Conservation (phyloP, 2,329 filamentous ascomycete species). For the Onygena corvina region DNA sequence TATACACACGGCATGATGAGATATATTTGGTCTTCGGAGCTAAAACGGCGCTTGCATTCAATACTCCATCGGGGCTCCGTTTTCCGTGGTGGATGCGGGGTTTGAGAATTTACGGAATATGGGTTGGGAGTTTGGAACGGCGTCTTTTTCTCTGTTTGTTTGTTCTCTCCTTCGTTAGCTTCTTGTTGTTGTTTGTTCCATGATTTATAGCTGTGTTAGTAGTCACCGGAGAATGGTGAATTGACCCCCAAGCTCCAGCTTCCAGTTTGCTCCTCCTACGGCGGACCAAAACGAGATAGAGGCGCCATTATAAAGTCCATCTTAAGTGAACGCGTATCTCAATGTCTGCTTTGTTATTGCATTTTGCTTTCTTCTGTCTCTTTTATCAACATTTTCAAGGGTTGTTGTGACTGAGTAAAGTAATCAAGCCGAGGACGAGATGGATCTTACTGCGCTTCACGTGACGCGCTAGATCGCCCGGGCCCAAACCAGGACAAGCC, state of each 20-base stretch:
- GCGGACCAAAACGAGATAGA: no score
- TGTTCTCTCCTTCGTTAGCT: not conserved
- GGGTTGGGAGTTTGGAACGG: not conserved
- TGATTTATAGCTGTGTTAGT: not conserved
- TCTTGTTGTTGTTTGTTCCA: not conserved
- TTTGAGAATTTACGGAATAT: not conserved
- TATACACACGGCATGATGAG: not conserved
- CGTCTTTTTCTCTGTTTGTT: not conserved
- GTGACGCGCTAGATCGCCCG: not conserved
- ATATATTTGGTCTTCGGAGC: conserved; percentile 2
- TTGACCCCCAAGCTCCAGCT: no score
- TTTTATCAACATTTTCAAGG: no score
- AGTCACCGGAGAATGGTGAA: no score
- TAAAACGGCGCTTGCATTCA: not conserved
- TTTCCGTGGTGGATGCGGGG: not conserved
- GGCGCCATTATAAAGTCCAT: no score
- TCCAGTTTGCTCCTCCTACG: no score
- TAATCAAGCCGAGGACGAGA: not conserved
- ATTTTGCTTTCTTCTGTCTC: no score
- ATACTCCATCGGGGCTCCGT: not conserved
- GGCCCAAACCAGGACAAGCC: not conserved
- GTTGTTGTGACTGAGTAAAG: no score
- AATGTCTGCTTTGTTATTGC: no score
- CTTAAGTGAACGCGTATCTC: no score
- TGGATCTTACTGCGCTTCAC: no score